Conservation (phyloP, 106 monocot species). For the Apostasia shenzhenica region DNA sequence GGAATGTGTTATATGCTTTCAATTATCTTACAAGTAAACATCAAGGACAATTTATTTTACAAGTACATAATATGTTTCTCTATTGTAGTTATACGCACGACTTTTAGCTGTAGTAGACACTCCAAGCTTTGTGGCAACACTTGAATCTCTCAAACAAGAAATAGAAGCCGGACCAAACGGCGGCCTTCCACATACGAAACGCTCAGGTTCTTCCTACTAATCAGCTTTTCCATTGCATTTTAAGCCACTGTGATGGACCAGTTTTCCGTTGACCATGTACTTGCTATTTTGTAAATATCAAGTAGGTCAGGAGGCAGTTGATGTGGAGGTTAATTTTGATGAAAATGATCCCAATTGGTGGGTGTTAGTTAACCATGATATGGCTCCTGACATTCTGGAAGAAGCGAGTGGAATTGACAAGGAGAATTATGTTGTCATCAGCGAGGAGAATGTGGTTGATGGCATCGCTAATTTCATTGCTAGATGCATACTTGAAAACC, state of each 20-base stretch:
- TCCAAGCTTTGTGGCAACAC: conserved; percentile 43
- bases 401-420: conserved; percentile 63
- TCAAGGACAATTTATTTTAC: no score
- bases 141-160: conserved; percentile 44
- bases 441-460: conserved; percentile 82
- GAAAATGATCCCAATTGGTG: no score
- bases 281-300: conserved; percentile 5
- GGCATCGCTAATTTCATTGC: conserved; percentile 83
- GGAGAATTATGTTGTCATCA: conserved; percentile 72
- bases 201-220: conserved; percentile 7
- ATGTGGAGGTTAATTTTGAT: no score
- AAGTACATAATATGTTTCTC: background rate
- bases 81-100: conserved; percentile 59
- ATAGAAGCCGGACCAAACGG: conserved; percentile 16
- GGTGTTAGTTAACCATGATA: no score
- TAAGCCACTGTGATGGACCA: no score
- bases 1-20: no score
- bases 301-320: background rate
- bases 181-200: conserved; percentile 17
- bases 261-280: no score
- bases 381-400: no score
- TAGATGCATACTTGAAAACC: conserved; percentile 82
- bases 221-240: no score
- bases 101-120: conserved; percentile 58
- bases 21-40: no score